Conservation (phyloP, 2,329 filamentous ascomycete genomes). For the Fusarium acutatum region DNA sequence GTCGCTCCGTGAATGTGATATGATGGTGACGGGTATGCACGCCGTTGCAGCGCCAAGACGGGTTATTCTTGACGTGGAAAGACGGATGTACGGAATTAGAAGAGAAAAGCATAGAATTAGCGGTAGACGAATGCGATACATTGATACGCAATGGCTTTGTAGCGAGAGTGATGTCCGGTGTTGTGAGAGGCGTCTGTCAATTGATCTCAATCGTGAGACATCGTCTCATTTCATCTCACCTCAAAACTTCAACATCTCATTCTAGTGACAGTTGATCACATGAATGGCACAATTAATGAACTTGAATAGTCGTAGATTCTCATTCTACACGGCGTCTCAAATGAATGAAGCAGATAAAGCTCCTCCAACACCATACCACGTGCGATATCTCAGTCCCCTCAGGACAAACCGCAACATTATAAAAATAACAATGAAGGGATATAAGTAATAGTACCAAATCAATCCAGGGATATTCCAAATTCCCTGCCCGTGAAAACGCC, state of each 20-base stretch:
- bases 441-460: constrained; percentile 1
- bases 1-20: constrained; percentile 19
- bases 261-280: neutral
- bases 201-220: neutral
- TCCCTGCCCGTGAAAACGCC: constrained; percentile 34
- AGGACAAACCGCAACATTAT: neutral
- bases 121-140: constrained; percentile 9
- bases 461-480: constrained; percentile 28
- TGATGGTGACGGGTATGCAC: constrained; percentile 8
- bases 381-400: constrained; percentile 14
- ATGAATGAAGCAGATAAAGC: constrained; percentile 13
- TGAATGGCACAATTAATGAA: neutral
- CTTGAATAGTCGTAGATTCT: neutral
- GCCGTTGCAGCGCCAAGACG: constrained; percentile 15
- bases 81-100: constrained; percentile 7
- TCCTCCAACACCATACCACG: constrained; percentile 36
- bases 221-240: neutral
- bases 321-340: neutral
- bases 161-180: neutral
- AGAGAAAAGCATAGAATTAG: constrained; percentile 13
- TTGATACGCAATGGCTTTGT: neutral
- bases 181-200: neutral
- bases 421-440: neutral
- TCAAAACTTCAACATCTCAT: neutral
- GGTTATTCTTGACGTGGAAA: neutral